A percentile compares a stretch with the other conserved stretches of the same genome.
Conservation (phyloP, 495 filamentous ascomycete genomes). For the Annulohypoxylon maeteangense region DNA sequence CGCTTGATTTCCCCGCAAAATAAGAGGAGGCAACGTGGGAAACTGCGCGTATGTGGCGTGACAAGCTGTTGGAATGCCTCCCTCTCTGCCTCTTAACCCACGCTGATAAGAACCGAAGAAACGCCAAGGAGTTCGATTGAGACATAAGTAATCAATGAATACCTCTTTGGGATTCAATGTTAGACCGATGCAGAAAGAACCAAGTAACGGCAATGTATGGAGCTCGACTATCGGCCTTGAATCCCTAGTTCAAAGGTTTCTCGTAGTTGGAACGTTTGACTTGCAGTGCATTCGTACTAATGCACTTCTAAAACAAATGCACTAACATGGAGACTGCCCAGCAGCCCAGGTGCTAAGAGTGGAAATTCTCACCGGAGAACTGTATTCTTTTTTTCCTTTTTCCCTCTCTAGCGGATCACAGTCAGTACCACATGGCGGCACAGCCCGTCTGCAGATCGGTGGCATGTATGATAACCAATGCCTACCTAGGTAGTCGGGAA, state of each 20-base stretch:
- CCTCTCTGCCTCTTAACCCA: neutral
- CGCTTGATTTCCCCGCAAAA: constrained; percentile 16
- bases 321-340: neutral
- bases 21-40: constrained; percentile 1
- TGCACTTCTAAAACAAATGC: constrained; percentile 2
- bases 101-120: constrained; percentile 2
- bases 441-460: constrained; percentile 7
- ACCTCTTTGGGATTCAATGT: neutral
- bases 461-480: neutral
- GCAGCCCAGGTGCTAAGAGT: neutral
- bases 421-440: neutral
- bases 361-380: neutral
- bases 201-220: neutral
- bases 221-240: neutral
- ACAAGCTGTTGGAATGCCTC: neutral
- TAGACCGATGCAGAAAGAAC: neutral
- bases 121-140: neutral
- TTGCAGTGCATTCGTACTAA: constrained; percentile 1
- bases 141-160: neutral
- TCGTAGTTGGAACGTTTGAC: constrained; percentile 5
- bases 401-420: neutral
- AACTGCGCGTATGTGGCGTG: neutral
- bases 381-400: neutral
- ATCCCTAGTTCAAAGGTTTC: neutral
- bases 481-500: constrained; percentile 5